phyloP scores from a whole-genome alignment of 139 green algal species.

The Raphidocelis subcapitata region DNA sequence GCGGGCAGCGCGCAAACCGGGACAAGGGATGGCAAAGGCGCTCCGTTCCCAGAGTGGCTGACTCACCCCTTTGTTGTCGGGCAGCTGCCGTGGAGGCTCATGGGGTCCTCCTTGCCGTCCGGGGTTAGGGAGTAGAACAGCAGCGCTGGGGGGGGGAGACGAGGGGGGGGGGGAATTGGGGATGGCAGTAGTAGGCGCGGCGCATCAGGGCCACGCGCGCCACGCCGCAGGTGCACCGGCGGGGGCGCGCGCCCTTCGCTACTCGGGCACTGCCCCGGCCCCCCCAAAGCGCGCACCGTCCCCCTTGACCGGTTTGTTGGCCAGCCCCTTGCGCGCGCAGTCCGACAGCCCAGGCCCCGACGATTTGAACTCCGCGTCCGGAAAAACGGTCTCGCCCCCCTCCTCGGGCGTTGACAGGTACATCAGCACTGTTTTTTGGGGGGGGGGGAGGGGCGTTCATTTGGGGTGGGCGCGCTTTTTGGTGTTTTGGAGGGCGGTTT shows the following conservation, averaged over 20 bases:
- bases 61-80: constrained; percentile 50
- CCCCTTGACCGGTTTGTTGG: constrained; percentile 43
- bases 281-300: background rate
- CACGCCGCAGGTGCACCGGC: too few species aligned
- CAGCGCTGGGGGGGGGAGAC: constrained; percentile 38
- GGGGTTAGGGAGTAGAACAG: constrained; percentile 62
- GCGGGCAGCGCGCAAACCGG: background rate
- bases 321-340: constrained; percentile 52
- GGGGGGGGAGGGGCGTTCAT: constrained; percentile 12
- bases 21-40: too few species aligned
- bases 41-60: constrained; percentile 12
- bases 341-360: constrained; percentile 42
- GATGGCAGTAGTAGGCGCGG: too few species aligned
- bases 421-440: constrained; percentile 83
- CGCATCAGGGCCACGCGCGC: too few species aligned
- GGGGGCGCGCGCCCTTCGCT: too few species aligned
- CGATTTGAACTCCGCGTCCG: constrained; percentile 36
- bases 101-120: constrained; percentile 33
- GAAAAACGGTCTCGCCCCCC: constrained; percentile 66
- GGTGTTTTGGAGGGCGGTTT: too few species aligned
- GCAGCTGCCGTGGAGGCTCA: constrained; percentile 55
- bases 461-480: too few species aligned
- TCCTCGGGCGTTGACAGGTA: constrained; percentile 68
- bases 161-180: background rate
- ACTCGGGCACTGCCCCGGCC: too few species aligned